Base-by-base conservation (phyloP, 2,329 filamentous ascomycete species). In the Colletotrichum karsti region DNA sequence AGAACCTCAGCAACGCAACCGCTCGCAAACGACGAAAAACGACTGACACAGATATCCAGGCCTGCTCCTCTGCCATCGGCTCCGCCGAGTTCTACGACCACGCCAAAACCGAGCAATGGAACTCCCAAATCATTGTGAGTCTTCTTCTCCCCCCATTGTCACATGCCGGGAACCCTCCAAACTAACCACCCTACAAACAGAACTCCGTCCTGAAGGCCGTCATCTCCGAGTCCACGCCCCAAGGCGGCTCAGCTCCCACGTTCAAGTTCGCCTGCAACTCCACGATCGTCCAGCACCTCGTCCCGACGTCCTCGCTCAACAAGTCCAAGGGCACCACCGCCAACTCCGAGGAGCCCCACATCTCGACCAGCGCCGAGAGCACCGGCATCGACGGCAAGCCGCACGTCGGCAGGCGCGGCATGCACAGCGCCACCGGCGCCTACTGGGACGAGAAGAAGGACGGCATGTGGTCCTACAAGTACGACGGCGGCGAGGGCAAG, bases 211-310 rank as follows among this genome's bases (percentile, higher is more conserved):
- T 96, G 72, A 90, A 92, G 77, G 87, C 90, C 58, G 86, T 95
- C 72, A 93, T 95, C 80, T 90, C 91, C 72, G 92, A 95, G 78
- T 90, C 91, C 56, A 89, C 88, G 18, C 86, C 88, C 18, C 78
- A 85, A 53, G 82, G 85, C 69, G 83, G 85, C 69, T 81, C 85
- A 28, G 83, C 88, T 26, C 91, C 93, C 5, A 81, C 84, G 15
- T 97, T 91, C 89, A 98, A 98, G 82, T 98, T 95, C 83, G 93
- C 94, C 74, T 94, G 97, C 83, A 98, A 97, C 87, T 97, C 93
- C 85, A 98, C 95, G 72, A 98, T 98, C 77, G 97, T 98, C 74
- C 95, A 99, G 85, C 95, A 98, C 84, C 86, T 95, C 35, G 89
- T 92, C 20, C 88, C 91, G 61, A 91, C 89, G 12, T 88, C 89